A percentile compares a stretch with the other conserved stretches of the same genome.
Evolutionary conservation across 768 basidiomycete species (phyloP).

Genomic region (Kwoniella europaea): DNA sequence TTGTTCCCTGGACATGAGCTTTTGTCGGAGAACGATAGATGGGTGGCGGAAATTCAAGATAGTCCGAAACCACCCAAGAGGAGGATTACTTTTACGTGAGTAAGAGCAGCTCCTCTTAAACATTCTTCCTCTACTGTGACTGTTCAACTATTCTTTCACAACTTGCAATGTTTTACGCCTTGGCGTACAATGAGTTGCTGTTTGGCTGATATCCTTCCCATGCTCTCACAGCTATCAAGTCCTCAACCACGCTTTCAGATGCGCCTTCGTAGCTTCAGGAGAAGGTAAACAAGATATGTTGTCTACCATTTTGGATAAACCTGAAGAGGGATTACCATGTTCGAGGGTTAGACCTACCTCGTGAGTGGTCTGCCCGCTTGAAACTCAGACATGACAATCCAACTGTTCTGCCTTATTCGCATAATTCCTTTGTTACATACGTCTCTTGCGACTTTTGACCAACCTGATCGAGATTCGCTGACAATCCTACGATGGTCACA

Average conservation of each 20-base stretch:
- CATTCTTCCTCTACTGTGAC: neutral
- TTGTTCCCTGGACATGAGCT: constrained; percentile 93
- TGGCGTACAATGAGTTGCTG: too few relatives aligned
- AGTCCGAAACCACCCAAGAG: constrained; percentile 89
- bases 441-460: too few relatives aligned
- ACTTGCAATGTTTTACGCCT: too few relatives aligned
- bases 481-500: constrained; percentile 4
- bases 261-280: constrained; percentile 88
- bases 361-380: too few relatives aligned
- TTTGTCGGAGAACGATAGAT: constrained; percentile 82
- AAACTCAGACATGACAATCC: too few relatives aligned
- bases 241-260: constrained; percentile 64
- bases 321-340: constrained; percentile 79
- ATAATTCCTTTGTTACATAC: too few relatives aligned
- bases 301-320: constrained; percentile 73
- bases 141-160: neutral
- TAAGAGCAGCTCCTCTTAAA: neutral
- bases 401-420: too few relatives aligned
- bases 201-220: constrained; percentile 2
- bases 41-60: constrained; percentile 93
- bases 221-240: constrained; percentile 52
- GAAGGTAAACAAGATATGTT: constrained; percentile 80
- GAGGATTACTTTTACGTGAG: constrained; percentile 83
- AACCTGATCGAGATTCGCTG: too few relatives aligned
- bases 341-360: constrained; percentile 74